Evolutionary conservation across 148 eudicot genomes (phyloP).

Genomic region (Fagopyrum homotropicum): DNA sequence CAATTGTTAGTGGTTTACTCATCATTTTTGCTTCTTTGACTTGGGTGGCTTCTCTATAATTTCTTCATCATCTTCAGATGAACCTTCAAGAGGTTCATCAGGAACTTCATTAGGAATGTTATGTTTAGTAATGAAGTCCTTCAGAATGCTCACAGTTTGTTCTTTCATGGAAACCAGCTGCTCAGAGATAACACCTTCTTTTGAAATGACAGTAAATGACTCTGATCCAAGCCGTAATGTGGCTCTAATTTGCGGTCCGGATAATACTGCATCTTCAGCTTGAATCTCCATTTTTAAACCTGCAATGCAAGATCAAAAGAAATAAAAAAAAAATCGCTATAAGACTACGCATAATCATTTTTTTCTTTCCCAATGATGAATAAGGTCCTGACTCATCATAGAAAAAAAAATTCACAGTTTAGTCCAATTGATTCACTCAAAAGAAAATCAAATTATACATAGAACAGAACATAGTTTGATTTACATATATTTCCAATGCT

Average conservation of each 20-base stretch:
- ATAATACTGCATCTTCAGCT: background rate
- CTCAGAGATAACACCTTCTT: constrained; percentile 57
- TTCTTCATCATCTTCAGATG: constrained; percentile 58
- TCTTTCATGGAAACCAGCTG: constrained; percentile 61
- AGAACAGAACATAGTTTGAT: background rate
- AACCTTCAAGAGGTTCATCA: constrained; percentile 68
- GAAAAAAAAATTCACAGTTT: background rate
- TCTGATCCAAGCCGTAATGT: constrained; percentile 66
- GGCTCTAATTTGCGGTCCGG: constrained; percentile 34
- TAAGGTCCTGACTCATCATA: background rate
- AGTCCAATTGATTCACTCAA: background rate
- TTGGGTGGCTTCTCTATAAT: constrained; percentile 41
- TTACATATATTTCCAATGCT: background rate
- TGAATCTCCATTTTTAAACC: constrained; percentile 42
- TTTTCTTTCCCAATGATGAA: background rate
- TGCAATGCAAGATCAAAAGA: background rate
- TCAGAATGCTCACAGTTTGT: constrained; percentile 68
- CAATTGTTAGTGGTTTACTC: background rate
- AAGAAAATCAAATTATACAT: background rate
- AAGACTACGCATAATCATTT: background rate
- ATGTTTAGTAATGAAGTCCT: constrained; percentile 73
- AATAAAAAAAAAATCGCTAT: background rate
- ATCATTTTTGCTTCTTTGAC: constrained; percentile 56
- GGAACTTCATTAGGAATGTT: constrained; percentile 89
- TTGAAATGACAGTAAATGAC: constrained; percentile 24